Evolutionary conservation across 2,329 filamentous ascomycete species (phyloP).

Genomic region (Ophiostoma sp.): DNA sequence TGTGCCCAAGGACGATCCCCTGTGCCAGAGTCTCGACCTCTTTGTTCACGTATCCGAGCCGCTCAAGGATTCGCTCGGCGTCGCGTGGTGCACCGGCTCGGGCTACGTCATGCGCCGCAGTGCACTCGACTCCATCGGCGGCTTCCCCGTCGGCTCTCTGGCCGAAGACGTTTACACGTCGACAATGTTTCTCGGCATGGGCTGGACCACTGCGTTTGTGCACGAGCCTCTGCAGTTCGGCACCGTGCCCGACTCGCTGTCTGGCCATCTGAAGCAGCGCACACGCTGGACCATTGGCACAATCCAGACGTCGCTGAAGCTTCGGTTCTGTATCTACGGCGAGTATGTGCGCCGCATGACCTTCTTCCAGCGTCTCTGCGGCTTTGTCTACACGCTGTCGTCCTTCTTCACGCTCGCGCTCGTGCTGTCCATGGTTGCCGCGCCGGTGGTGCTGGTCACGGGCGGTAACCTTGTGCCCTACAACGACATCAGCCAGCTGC

Average conservation of each 20-base stretch:
- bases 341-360: slow-evolving; percentile 49
- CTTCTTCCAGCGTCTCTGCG: slow-evolving; percentile 52
- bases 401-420: slow-evolving; percentile 40
- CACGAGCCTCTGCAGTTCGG: slow-evolving; percentile 57
- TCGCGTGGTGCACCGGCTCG: slow-evolving; percentile 58
- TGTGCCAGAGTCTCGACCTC: slow-evolving; percentile 53
- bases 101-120: slow-evolving; percentile 54
- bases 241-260: slow-evolving; percentile 52
- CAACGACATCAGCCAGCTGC: slow-evolving; percentile 46
- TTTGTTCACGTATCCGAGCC: slow-evolving; percentile 52
- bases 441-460: slow-evolving; percentile 53
- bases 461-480: slow-evolving; percentile 55
- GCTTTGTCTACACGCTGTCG: slow-evolving; percentile 52
- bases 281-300: slow-evolving; percentile 53
- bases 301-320: slow-evolving; percentile 54
- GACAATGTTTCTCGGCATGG: slow-evolving; percentile 51
- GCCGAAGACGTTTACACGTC: slow-evolving; percentile 58
- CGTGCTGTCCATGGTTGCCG: slow-evolving; percentile 49
- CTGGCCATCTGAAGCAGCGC: slow-evolving; percentile 51
- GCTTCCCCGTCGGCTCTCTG: slow-evolving; percentile 55
- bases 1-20: slow-evolving; percentile 51
- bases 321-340: slow-evolving; percentile 55
- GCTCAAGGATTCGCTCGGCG: slow-evolving; percentile 46
- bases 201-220: slow-evolving; percentile 57
- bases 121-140: slow-evolving; percentile 55